Evolutionary conservation across 208 protist genomes (phyloP).

Genomic region (Endotrypanum monterogeii): DNA sequence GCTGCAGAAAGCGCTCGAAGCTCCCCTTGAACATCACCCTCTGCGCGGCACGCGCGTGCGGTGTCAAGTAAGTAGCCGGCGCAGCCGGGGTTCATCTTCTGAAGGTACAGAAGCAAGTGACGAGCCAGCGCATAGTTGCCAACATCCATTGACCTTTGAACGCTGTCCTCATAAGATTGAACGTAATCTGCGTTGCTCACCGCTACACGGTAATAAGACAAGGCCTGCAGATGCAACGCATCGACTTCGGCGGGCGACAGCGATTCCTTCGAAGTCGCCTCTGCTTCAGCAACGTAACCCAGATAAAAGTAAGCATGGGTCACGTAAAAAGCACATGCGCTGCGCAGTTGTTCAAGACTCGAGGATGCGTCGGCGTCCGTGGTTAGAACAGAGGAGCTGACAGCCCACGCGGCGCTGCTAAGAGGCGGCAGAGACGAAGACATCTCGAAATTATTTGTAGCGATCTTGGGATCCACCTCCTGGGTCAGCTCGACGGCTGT

Average conservation of each 20-base stretch:
- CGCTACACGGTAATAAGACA: conserved; percentile 46
- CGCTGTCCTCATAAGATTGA: conserved; percentile 61
- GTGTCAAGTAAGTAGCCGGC: conserved; percentile 67
- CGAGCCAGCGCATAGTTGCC: conserved; percentile 60
- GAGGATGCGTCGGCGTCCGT: conserved; percentile 10
- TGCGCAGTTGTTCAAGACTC: conserved; percentile 16
- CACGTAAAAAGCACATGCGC: conserved; percentile 50
- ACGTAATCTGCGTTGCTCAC: conserved; percentile 54
- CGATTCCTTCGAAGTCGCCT: conserved; percentile 6
- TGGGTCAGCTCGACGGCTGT: neutral
- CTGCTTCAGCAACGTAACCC: conserved; percentile 47
- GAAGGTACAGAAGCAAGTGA: conserved; percentile 63
- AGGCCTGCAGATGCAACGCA: conserved; percentile 37
- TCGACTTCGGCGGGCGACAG: conserved; percentile 5
- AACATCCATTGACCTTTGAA: conserved; percentile 46
- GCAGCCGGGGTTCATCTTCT: conserved; percentile 52
- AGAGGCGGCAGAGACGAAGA: conserved; percentile 11
- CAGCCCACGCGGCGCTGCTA: conserved; percentile 14
- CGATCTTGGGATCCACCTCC: neutral
- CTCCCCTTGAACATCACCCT: conserved; percentile 49
- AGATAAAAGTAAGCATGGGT: conserved; percentile 86
- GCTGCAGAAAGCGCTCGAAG: conserved; percentile 71
- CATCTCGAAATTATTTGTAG: neutral
- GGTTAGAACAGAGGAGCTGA: conserved; percentile 14
- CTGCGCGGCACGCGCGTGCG: conserved; percentile 61